Conservation (phyloP, 768 basidiomycete species). For the Serendipita sp. region DNA sequence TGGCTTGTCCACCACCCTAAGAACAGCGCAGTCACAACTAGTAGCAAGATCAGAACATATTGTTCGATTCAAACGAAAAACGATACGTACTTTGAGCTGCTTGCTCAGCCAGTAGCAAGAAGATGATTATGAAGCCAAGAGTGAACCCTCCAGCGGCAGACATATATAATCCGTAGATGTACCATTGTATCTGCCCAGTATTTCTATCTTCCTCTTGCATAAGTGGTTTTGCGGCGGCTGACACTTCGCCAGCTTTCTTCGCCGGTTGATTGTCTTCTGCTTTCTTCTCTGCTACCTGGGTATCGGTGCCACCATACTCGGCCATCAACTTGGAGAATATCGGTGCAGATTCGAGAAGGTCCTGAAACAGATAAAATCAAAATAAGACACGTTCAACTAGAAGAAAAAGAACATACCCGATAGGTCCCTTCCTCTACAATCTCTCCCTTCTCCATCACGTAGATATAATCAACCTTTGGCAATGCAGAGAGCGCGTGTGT, state of each 20-base stretch:
- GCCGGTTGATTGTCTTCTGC: slow-evolving; percentile 11
- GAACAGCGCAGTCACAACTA: slow-evolving; percentile 48
- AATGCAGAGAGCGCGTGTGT: slow-evolving; percentile 11
- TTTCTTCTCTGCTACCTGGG: slow-evolving; percentile 22
- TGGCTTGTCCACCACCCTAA: slow-evolving; percentile 56
- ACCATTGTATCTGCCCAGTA: slow-evolving; percentile 34
- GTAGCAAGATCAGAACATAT: neutral
- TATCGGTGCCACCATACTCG: slow-evolving; percentile 34
- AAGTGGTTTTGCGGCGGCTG: slow-evolving; percentile 12
- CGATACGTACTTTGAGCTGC: slow-evolving; percentile 29
- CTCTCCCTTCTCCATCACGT: slow-evolving; percentile 12
- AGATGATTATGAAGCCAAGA: slow-evolving; percentile 29
- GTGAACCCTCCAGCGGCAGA: slow-evolving; percentile 31
- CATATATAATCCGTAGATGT: slow-evolving; percentile 32
- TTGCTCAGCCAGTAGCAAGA: slow-evolving; percentile 32
- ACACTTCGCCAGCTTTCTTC: slow-evolving; percentile 18
- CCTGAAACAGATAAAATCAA: slow-evolving; percentile 18
- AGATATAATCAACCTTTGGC: slow-evolving; percentile 14
- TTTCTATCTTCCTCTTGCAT: slow-evolving; percentile 43
- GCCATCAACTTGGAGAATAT: slow-evolving; percentile 38
- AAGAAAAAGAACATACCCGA: neutral
- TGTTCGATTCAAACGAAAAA: neutral
- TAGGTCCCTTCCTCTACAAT: slow-evolving; percentile 22
- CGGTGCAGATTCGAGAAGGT: slow-evolving; percentile 27
- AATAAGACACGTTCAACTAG: too few relatives aligned